Evolutionary conservation across 2,329 filamentous ascomycete species (phyloP).

Genomic region (Huntiella omanensis): DNA sequence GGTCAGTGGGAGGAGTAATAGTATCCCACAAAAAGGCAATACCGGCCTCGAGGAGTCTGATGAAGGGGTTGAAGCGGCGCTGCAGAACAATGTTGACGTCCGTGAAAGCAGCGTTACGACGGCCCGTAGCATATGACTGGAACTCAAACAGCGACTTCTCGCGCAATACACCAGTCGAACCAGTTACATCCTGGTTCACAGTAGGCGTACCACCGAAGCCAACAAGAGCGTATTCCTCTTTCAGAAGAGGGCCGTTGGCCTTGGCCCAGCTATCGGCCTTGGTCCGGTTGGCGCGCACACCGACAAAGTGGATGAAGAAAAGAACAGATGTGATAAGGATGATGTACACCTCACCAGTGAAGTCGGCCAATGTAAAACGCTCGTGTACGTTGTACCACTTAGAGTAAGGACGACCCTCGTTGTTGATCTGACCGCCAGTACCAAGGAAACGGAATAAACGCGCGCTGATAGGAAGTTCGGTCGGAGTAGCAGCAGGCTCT

Average conservation of each 20-base stretch:
- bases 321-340: conserved; percentile 56
- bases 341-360: conserved; percentile 72
- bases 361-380: conserved; percentile 66
- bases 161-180: conserved; percentile 39
- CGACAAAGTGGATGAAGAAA: conserved; percentile 62
- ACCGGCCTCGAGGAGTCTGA: conserved; percentile 40
- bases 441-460: conserved; percentile 7
- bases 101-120: conserved; percentile 81
- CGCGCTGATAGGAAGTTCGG: conserved; percentile 2
- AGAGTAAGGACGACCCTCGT: conserved; percentile 49
- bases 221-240: conserved; percentile 69
- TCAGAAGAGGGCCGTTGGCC: conserved; percentile 51
- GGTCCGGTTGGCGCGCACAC: conserved; percentile 57
- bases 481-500: conserved; percentile 6
- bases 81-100: conserved; percentile 66
- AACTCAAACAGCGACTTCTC: conserved; percentile 82
- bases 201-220: conserved; percentile 47
- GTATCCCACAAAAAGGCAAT: conserved; percentile 66
- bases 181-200: conserved; percentile 24
- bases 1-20: conserved; percentile 49
- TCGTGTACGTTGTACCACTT: conserved; percentile 97
- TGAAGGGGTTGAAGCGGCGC: conserved; percentile 71
- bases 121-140: conserved; percentile 70
- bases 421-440: conserved; percentile 20
- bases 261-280: conserved; percentile 68